Evolutionary conservation across 208 protist species (phyloP).

Genomic region (Trypanosomatidae sp.): DNA sequence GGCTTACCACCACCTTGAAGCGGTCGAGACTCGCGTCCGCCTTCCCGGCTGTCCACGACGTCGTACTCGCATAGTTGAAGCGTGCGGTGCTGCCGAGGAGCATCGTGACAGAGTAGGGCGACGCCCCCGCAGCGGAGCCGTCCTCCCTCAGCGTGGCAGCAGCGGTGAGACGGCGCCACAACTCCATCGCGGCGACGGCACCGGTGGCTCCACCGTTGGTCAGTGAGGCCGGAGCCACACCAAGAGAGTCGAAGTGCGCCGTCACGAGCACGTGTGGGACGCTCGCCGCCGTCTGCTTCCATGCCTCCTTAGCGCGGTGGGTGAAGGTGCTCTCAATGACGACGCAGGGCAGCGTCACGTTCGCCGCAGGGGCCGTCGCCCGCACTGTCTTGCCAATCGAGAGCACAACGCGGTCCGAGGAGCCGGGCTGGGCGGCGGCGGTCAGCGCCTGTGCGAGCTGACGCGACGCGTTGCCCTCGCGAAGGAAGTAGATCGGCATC

Average conservation of each 20-base stretch:
- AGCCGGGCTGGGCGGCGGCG: constrained; percentile 2
- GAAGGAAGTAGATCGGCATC: constrained; percentile 66
- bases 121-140: no score
- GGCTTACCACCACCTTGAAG: constrained; percentile 51
- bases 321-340: constrained; percentile 35
- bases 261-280: constrained; percentile 59
- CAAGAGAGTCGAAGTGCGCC: constrained; percentile 72
- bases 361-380: constrained; percentile 28
- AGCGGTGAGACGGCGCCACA: constrained; percentile 65
- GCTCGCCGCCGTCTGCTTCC: constrained; percentile 4
- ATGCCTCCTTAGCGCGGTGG: constrained; percentile 31
- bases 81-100: constrained; percentile 69
- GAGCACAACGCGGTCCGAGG: constrained; percentile 43
- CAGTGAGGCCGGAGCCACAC: constrained; percentile 50
- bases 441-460: constrained; percentile 17
- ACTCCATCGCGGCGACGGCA: constrained; percentile 62
- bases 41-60: constrained; percentile 46
- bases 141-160: constrained; percentile 7
- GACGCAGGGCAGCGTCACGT: constrained; percentile 39
- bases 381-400: constrained; percentile 37
- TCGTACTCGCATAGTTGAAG: constrained; percentile 74
- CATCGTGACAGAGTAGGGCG: constrained; percentile 49
- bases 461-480: constrained; percentile 18
- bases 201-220: constrained; percentile 55
- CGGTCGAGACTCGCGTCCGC: constrained; percentile 50